These are phyloP conservation scores for Pachysandra terminalis DNA, from an alignment of 164 flowering plant genomes.

Conservation along the genomic window DNA sequence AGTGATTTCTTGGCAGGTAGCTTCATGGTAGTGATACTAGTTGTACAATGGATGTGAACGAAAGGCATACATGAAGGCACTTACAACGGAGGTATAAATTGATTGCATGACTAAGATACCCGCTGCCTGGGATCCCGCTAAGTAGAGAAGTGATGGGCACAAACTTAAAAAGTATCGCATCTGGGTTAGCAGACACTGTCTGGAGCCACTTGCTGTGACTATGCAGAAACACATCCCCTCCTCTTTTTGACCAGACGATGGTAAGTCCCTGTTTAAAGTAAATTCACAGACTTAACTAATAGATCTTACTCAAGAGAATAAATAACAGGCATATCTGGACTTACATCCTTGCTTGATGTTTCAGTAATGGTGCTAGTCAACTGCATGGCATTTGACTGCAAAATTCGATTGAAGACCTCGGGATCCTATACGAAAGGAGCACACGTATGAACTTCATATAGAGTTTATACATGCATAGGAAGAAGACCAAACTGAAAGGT, in stretches of 20 bases:
- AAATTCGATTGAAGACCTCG: constrained; percentile 59
- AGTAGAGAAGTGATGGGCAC: constrained; percentile 91
- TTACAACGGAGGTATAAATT: constrained; percentile 85
- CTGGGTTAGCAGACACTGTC: constrained; percentile 68
- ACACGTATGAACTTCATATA: neutral
- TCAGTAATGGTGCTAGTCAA: constrained; percentile 62
- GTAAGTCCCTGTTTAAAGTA: constrained; percentile 58
- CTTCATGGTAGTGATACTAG: neutral
- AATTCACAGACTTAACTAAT: neutral
- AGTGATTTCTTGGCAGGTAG: neutral
- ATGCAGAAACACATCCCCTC: constrained; percentile 56
- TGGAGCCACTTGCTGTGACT: constrained; percentile 81
- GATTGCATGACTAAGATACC: constrained; percentile 93
- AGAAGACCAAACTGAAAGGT: neutral
- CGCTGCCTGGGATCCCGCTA: constrained; percentile 81
- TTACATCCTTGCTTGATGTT: constrained; percentile 89
- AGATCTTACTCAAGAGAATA: neutral
- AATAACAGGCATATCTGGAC: constrained; percentile 15
- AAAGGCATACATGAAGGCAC: constrained; percentile 18
- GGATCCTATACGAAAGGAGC: constrained; percentile 54
- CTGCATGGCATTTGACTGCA: constrained; percentile 67
- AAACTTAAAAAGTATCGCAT: constrained; percentile 70
- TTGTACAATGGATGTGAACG: neutral
- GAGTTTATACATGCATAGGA: neutral
- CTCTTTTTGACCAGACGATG: constrained; percentile 76